Conservation (phyloP, 2,329 filamentous ascomycete species). For the Karstenula rhodostoma region DNA sequence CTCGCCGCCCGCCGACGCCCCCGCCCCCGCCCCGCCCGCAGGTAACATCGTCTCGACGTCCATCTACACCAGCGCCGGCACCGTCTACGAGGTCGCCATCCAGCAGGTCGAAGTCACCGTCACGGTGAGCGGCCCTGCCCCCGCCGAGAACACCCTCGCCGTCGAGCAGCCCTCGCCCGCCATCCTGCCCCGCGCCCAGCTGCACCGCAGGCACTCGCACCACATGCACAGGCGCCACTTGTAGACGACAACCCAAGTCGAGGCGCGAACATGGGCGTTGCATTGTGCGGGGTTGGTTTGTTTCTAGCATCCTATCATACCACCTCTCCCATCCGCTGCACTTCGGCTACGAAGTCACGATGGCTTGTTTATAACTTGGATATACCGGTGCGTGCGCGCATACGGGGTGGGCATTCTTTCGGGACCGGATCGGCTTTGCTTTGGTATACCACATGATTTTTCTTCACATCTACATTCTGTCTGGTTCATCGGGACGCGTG, state of each 20-base stretch:
- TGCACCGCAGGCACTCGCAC: conserved; percentile 37
- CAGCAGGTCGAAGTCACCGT: conserved; percentile 54
- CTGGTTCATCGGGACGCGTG: conserved; percentile 1
- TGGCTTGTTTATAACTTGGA: conserved; percentile 4
- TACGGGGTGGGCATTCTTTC: too few relatives aligned
- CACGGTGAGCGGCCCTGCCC: conserved; percentile 40
- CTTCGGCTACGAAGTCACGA: conserved; percentile 1
- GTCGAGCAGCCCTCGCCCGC: conserved; percentile 19
- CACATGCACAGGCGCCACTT: conserved; percentile 31
- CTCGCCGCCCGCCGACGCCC: conserved; percentile 27
- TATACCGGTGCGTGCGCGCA: background rate
- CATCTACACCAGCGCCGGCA: conserved; percentile 53
- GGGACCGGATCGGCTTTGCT: background rate
- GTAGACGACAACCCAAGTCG: conserved; percentile 10
- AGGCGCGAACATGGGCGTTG: background rate
- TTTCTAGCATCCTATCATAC: conserved; percentile 1
- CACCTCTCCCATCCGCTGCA: background rate
- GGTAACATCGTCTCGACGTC: conserved; percentile 49
- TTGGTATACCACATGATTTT: background rate
- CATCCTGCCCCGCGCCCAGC: conserved; percentile 18
- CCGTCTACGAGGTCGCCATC: conserved; percentile 56
- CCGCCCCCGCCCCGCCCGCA: conserved; percentile 13
- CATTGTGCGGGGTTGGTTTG: background rate
- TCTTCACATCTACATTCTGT: conserved; percentile 4
- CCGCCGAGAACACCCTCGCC: conserved; percentile 7